phyloP scores from a whole-genome alignment of 169 alveolate species.

The Cryptosporidium xiaoi region DNA sequence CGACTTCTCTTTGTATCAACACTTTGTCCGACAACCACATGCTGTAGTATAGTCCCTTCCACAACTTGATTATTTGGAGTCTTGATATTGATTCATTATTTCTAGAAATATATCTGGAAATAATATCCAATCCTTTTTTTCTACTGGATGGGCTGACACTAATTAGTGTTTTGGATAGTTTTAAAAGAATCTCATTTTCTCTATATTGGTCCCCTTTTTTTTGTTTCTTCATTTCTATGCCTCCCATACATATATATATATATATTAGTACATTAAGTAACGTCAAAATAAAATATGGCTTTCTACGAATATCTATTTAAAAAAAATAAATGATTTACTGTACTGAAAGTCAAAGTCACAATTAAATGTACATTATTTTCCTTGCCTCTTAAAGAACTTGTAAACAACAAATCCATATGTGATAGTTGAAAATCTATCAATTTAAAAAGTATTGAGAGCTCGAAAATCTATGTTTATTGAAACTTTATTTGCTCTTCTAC shows the following conservation, averaged over 20 bases:
- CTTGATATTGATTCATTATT: constrained; percentile 26
- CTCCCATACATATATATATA: too few relatives aligned
- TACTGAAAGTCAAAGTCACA: neutral
- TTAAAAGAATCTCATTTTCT: constrained; percentile 41
- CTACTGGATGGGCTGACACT: constrained; percentile 44
- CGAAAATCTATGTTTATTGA: too few relatives aligned
- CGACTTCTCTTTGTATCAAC: constrained; percentile 60
- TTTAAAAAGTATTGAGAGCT: too few relatives aligned
- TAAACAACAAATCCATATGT: too few relatives aligned
- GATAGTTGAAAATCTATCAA: too few relatives aligned
- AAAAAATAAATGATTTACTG: neutral
- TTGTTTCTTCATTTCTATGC: neutral
- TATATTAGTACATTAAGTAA: neutral
- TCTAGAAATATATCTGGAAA: constrained; percentile 32
- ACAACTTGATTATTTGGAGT: constrained; percentile 44
- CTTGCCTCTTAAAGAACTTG: neutral
- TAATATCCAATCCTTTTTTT: constrained; percentile 47
- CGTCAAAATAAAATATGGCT: neutral
- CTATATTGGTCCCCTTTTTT: neutral
- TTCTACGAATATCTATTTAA: neutral
- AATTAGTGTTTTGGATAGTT: constrained; percentile 38
- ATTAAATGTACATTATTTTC: neutral
- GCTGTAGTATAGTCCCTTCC: constrained; percentile 67
- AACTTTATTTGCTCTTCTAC: too few relatives aligned
- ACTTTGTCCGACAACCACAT: constrained; percentile 72